These are phyloP conservation scores for Tardiomyces digboiensis DNA, from an alignment of 1,139 yeast genomes.

Conservation along the genomic window DNA sequence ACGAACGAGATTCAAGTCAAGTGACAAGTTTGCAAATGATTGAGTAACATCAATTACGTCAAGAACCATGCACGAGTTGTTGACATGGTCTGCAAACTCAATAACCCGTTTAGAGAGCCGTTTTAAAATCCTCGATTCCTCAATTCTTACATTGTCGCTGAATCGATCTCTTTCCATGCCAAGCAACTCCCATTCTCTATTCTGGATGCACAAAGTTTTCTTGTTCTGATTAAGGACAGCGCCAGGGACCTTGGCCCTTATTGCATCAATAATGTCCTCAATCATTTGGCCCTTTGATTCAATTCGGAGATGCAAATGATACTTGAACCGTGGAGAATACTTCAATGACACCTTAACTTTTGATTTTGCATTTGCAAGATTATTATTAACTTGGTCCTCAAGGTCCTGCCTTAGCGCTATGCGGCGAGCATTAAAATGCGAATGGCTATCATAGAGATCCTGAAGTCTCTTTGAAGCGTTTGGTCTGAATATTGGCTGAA, in stretches of 20 bases:
- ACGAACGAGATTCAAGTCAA: conserved; percentile 51
- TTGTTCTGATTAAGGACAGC: not conserved
- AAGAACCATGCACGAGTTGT: conserved; percentile 37
- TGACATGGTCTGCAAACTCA: conserved; percentile 31
- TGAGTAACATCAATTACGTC: conserved; percentile 67
- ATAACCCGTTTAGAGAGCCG: conserved; percentile 34
- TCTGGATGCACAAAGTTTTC: conserved; percentile 1
- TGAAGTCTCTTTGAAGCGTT: conserved; percentile 15
- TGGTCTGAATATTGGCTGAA: conserved; percentile 14
- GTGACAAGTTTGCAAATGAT: conserved; percentile 64
- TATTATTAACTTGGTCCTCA: not conserved
- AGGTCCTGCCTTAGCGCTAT: conserved; percentile 13
- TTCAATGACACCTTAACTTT: conserved; percentile 18
- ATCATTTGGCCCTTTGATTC: conserved; percentile 16
- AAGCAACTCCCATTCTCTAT: conserved; percentile 11
- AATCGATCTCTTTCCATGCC: conserved; percentile 11
- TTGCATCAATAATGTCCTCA: conserved; percentile 4
- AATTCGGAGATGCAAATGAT: conserved; percentile 18
- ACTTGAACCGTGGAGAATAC: conserved; percentile 28
- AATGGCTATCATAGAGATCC: conserved; percentile 15
- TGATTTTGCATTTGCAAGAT: conserved; percentile 7
- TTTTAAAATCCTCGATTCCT: conserved; percentile 40
- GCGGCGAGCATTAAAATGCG: conserved; percentile 12
- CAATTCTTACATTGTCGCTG: conserved; percentile 18
- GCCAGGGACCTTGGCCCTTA: not conserved